A percentile compares a stretch with the other conserved stretches of the same genome.
These are phyloP conservation scores for Heterobasidion parviporum DNA, from an alignment of 1,284 basidiomycete genomes.

Conservation along the genomic window DNA sequence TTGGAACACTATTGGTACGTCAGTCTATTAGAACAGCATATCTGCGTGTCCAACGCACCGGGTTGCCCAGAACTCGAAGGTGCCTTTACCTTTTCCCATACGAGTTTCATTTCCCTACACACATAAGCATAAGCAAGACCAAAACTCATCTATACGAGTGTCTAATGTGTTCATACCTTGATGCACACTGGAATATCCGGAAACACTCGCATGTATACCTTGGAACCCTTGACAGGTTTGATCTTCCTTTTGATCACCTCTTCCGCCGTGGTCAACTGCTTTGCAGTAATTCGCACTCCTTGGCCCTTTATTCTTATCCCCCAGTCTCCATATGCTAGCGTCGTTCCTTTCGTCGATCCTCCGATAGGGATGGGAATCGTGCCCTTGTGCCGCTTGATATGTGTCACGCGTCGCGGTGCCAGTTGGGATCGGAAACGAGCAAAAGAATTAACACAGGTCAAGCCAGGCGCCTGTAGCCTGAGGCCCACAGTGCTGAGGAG, in stretches of 20 bases:
- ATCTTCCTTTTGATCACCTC: conserved; percentile 89
- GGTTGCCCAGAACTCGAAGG: conserved; percentile 96
- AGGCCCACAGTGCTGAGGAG: not conserved
- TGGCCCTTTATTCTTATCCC: conserved; percentile 84
- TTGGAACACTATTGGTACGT: conserved; percentile 57
- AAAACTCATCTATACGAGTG: not conserved
- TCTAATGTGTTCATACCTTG: conserved; percentile 49
- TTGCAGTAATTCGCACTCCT: conserved; percentile 82
- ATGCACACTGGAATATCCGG: conserved; percentile 97
- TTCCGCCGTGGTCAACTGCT: conserved; percentile 83
- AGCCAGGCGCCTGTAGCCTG: not conserved
- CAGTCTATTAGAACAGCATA: not conserved
- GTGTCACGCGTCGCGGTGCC: conserved; percentile 73
- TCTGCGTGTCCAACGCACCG: conserved; percentile 42
- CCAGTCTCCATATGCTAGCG: conserved; percentile 86
- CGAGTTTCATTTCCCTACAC: conserved; percentile 91
- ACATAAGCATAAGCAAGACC: not conserved
- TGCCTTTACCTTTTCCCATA: conserved; percentile 99
- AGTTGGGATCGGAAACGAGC: conserved; percentile 47
- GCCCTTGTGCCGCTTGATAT: conserved; percentile 85
- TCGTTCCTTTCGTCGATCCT: conserved; percentile 91
- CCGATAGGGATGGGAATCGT: conserved; percentile 77
- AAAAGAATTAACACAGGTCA: not conserved
- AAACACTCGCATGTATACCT: conserved; percentile 88
- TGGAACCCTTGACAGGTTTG: conserved; percentile 85